Evolutionary conservation across 306 rosid genomes (phyloP).

Genomic region (Vigna nakashimae): DNA sequence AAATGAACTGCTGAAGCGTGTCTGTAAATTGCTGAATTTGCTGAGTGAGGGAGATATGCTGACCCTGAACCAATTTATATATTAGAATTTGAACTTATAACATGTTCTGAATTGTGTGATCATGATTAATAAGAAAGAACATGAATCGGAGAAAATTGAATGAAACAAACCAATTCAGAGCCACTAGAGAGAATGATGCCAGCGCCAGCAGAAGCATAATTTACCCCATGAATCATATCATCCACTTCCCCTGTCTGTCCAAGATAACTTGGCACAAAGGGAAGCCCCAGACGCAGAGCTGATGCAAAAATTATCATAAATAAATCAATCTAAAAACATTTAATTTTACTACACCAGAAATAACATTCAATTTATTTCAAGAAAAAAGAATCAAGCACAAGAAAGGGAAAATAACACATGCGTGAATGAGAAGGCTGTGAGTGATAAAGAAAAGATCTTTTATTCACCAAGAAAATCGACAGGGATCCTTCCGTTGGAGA

Average conservation of each 20-base stretch:
- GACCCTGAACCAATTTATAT: conserved; percentile 63
- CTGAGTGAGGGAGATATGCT: conserved; percentile 76
- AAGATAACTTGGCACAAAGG: conserved; percentile 88
- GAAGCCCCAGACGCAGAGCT: conserved; percentile 86
- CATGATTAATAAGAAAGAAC: neutral
- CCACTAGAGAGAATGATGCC: conserved; percentile 88
- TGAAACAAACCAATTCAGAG: conserved; percentile 75
- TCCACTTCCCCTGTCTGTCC: conserved; percentile 65
- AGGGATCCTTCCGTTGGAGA: conserved; percentile 85
- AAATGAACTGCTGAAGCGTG: conserved; percentile 70
- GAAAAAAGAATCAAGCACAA: neutral
- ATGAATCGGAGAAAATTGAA: neutral
- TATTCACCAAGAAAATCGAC: conserved; percentile 78
- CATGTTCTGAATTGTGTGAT: neutral
- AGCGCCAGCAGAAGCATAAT: conserved; percentile 94
- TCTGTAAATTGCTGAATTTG: conserved; percentile 90
- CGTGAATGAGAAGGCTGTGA: neutral
- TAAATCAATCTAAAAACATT: too few species aligned
- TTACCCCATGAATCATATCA: conserved; percentile 80
- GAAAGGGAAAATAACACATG: neutral
- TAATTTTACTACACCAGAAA: too few species aligned
- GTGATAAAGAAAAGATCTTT: neutral
- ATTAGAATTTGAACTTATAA: neutral
- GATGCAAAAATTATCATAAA: conserved; percentile 8
- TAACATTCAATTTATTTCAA: neutral